These are phyloP conservation scores for Martiniozyma asiatica DNA, from an alignment of 1,139 yeast genomes.

Conservation along the genomic window DNA sequence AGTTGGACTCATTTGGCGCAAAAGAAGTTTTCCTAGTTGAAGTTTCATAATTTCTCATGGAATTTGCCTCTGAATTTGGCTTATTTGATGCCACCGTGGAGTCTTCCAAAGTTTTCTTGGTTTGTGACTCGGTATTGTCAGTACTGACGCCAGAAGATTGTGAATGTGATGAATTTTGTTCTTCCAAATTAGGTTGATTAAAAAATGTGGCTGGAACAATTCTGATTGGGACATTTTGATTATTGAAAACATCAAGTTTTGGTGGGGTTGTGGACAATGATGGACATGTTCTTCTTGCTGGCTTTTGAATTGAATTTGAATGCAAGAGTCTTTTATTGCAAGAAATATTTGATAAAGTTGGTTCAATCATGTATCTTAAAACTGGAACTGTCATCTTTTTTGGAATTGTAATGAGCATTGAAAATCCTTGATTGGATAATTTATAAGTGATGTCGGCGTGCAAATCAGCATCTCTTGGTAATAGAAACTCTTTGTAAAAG, in stretches of 20 bases:
- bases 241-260: background rate
- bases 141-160: background rate
- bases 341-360: background rate
- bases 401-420: conserved; percentile 9
- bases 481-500: conserved; percentile 7
- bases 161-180: background rate
- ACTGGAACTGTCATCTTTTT: conserved; percentile 4
- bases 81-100: too few relatives aligned
- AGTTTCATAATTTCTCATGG: conserved; percentile 17
- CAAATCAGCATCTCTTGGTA: conserved; percentile 11
- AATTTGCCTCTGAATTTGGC: background rate
- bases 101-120: too few relatives aligned
- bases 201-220: background rate
- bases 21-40: conserved; percentile 14
- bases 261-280: background rate
- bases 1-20: conserved; percentile 9
- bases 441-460: conserved; percentile 7
- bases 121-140: background rate
- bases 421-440: conserved; percentile 9
- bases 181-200: background rate
- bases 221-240: background rate
- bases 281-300: background rate
- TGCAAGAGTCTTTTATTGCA: background rate
- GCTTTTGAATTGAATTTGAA: background rate
- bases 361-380: background rate